Base-by-base conservation (phyloP, 2,329 filamentous ascomycete species). In the Ophiostoma tasmaniense region DNA sequence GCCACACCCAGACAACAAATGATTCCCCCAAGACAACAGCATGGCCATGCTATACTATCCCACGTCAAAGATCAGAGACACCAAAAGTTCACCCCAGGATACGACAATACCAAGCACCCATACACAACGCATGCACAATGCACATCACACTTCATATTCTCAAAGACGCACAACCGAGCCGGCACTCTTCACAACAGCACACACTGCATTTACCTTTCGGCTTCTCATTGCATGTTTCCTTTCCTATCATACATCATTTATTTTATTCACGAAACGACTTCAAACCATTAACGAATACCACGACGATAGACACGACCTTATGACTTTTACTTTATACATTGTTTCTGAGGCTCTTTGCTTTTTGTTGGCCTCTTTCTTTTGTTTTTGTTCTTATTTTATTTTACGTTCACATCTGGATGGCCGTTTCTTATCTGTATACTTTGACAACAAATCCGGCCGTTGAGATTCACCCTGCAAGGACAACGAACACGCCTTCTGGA, bases 361-460 rank as follows among this genome's bases (percentile, higher is more conserved):
- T 42, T 42, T 37, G 62, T 66, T 17, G 62, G 64, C 14, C 61
- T 20, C 62, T 69, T 14, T 30, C 35, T 30, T 67, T 65, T 66
- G 1, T 62, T 35, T 62, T 10, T 37, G 8, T n/a, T 1, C 13
- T n/a, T 64, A 3, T 64, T 64, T 2, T 37, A 25, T 37, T n/a
- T 33, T 33, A 30, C 59, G 59, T 62, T 62, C 28, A 33, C 59
- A 25, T 11, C 6, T 25, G 22, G 17, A 45, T 55, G 50, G 8
- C 22, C 10, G 45, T 17, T 22, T 55, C 22, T 25, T 13, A n/a
- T 11, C 10, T 10, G 2, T 45, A 55, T 55, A 13, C n/a, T 25
- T 55, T 25, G 17, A 45, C 17, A 45, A 20, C n/a, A 8, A 28
- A 10, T 55, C 50, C 2, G n/a, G 8, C 14, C 7, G 6, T 28